Percentiles rank a stretch among this genome's conserved stretches.
Evolutionary conservation across 495 filamentous ascomycete species (phyloP).

Genomic region (Penicillium fimorum): DNA sequence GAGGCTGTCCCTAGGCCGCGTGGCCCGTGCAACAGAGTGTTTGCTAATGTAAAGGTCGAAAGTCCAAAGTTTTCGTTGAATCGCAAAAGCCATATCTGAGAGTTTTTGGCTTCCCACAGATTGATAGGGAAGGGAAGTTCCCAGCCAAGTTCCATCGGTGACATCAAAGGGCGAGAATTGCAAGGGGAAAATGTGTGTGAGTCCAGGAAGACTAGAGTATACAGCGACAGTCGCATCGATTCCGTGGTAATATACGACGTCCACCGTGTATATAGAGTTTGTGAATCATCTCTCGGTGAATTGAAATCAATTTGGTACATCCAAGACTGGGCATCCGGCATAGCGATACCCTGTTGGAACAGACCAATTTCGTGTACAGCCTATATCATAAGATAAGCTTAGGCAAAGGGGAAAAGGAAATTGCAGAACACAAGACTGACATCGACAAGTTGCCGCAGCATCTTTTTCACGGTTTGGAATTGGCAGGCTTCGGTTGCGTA

Average conservation of each 20-base stretch:
- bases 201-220: slow-evolving; percentile 16
- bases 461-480: slow-evolving; percentile 13
- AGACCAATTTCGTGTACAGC: slow-evolving; percentile 13
- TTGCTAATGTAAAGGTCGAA: slow-evolving; percentile 7
- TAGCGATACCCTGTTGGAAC: slow-evolving; percentile 15
- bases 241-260: slow-evolving; percentile 14
- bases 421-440: slow-evolving; percentile 11
- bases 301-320: slow-evolving; percentile 10
- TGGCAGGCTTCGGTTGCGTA: slow-evolving; percentile 12
- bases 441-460: slow-evolving; percentile 14
- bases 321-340: slow-evolving; percentile 15
- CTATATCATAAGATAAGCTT: slow-evolving; percentile 10
- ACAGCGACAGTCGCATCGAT: slow-evolving; percentile 16
- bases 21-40: slow-evolving; percentile 7
- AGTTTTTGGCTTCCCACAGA: slow-evolving; percentile 17
- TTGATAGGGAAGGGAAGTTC: slow-evolving; percentile 15
- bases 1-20: slow-evolving; percentile 13
- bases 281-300: slow-evolving; percentile 10
- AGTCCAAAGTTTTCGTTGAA: slow-evolving; percentile 13
- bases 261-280: slow-evolving; percentile 17
- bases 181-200: slow-evolving; percentile 16
- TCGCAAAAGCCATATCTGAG: slow-evolving; percentile 13
- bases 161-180: slow-evolving; percentile 15
- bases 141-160: slow-evolving; percentile 17
- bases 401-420: not conserved